Evolutionary conservation across 1,284 basidiomycete species (phyloP), one percentile per base, ranked within the genome.

Genomic region (Hemileia vastatrix): DNA sequence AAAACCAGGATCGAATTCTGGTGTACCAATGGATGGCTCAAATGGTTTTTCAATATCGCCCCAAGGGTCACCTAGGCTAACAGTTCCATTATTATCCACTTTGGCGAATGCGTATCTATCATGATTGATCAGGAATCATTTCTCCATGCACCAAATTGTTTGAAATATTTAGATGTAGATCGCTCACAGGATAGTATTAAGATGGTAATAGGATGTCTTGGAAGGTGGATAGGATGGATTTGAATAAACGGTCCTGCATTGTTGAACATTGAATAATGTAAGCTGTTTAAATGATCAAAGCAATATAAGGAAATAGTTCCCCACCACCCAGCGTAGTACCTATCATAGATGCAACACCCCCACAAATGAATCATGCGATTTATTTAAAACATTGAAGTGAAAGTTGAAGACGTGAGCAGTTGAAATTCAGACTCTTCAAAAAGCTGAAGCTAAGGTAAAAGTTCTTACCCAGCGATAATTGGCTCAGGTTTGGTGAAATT

Each of bases 211-310:
- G 3, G 59, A 51, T 11, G 59, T n/a, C 8, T 45, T 21, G 3
- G 59, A 62, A 24, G 59, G 59, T 49, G 59, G 52, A 43, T 54
- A 62, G 18, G 59, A 53, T 15, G 59, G 59, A n/a, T 62, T 62
- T 19, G 59, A 54, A 50, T 62, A 62, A 15, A 62, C 59, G 6
- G 59, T 62, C 59, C 59, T 62, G 11, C n/a, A n/a, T n/a, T n/a
- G n/a, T n/a, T n/a, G n/a, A n/a, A n/a, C n/a, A n/a, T n/a, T n/a
- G n/a, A n/a, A n/a, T n/a, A n/a, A n/a, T n/a, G n/a, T n/a, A n/a
- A n/a, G n/a, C n/a, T n/a, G n/a, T n/a, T n/a, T n/a, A n/a, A n/a
- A n/a, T n/a, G n/a, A n/a, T n/a, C n/a, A n/a, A n/a, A n/a, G n/a
- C n/a, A n/a, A n/a, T n/a, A n/a, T n/a, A n/a, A n/a, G n/a, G n/a